Evolutionary conservation across 176 grass and related monocot genomes (phyloP).

Genomic region (Aegilops umbellulata): DNA sequence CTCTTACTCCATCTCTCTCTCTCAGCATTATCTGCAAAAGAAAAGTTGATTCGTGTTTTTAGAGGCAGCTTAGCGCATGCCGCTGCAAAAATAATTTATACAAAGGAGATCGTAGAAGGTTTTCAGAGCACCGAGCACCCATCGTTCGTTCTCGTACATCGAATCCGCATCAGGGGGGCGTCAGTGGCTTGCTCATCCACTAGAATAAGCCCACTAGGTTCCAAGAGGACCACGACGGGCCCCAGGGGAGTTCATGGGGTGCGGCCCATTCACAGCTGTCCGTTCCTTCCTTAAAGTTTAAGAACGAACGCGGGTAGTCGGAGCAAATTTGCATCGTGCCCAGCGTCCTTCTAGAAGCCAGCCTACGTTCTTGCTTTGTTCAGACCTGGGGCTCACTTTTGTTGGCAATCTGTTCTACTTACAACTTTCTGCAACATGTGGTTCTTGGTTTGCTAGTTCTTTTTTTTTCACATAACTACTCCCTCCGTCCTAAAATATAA

Average conservation of each 20-base stretch:
- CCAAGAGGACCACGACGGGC: neutral
- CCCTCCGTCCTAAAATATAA: too few relatives aligned
- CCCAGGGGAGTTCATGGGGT: neutral
- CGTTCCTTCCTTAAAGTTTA: neutral
- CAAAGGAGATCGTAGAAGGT: neutral
- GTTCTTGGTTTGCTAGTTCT: too few relatives aligned
- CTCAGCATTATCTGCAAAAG: neutral
- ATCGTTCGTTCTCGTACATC: neutral
- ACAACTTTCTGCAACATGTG: neutral
- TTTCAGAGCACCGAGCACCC: neutral
- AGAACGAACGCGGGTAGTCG: neutral
- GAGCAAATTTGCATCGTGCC: neutral
- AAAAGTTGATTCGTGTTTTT: neutral
- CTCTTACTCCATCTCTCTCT: neutral
- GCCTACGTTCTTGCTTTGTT: slow-evolving; percentile 5
- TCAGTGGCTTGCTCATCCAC: neutral
- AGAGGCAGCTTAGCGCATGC: neutral
- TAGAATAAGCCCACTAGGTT: neutral
- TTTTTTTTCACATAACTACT: neutral
- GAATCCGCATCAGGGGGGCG: neutral
- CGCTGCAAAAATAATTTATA: neutral
- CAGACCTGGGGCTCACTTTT: neutral
- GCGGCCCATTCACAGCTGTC: neutral
- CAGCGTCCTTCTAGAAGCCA: slow-evolving; percentile 31
- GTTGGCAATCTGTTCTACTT: neutral